A percentile compares a stretch with the other conserved stretches of the same genome.
Evolutionary conservation across 75 land plant genomes (phyloP).

Genomic region (Pinus taeda): DNA sequence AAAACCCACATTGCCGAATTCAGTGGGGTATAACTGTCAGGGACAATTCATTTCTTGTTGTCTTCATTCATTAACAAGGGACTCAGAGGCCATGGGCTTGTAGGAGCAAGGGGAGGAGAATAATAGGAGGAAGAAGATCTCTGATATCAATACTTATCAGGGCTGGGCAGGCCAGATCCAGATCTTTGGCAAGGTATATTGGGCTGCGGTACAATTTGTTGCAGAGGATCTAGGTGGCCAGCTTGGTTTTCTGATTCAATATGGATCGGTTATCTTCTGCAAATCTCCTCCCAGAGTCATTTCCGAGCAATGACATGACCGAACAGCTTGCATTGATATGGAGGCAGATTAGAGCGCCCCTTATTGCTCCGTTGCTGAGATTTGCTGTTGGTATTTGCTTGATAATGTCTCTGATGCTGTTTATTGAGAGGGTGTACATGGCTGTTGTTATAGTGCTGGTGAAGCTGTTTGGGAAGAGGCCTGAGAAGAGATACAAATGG

Average conservation of each 20-base stretch:
- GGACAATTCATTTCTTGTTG: not conserved
- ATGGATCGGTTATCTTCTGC: constrained; percentile 9
- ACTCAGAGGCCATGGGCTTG: not conserved
- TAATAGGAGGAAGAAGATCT: not conserved
- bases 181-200: not conserved
- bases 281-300: constrained; percentile 3
- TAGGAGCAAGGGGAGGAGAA: not conserved
- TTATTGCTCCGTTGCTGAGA: constrained; percentile 55
- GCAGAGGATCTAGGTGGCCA: not conserved
- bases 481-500: constrained; percentile 63
- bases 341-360: constrained; percentile 56
- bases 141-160: not conserved
- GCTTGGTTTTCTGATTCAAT: too few species aligned
- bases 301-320: constrained; percentile 12
- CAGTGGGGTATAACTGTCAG: not conserved
- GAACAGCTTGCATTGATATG: constrained; percentile 25
- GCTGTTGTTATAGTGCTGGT: constrained; percentile 50
- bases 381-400: constrained; percentile 49
- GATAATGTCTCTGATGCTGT: constrained; percentile 71
- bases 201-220: not conserved
- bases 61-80: not conserved
- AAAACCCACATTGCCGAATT: constrained; percentile 8
- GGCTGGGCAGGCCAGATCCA: not conserved
- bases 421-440: constrained; percentile 80
- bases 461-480: constrained; percentile 57